These are phyloP conservation scores for Plantago rigida DNA, from an alignment of 305 asterid species.

Conservation along the genomic window DNA sequence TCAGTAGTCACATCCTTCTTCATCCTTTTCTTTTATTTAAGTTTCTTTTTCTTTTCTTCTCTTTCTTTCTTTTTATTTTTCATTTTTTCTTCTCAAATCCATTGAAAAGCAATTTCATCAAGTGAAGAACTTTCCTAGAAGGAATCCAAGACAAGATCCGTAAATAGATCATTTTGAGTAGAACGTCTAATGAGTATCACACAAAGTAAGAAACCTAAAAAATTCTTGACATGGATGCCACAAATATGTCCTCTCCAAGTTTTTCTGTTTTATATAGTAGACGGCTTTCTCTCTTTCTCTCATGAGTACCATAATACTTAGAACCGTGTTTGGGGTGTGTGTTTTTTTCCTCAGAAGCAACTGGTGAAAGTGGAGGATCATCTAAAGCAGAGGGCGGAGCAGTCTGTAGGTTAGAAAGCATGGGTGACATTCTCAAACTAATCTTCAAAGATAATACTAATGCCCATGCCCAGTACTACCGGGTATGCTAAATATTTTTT, in stretches of 20 bases:
- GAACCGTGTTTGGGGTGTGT: slow-evolving; percentile 20
- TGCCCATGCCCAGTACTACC: slow-evolving; percentile 78
- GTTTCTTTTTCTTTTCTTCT: no score
- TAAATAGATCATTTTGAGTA: no score
- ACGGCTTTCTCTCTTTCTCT: slow-evolving; percentile 15
- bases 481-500: slow-evolving; percentile 43
- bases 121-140: no score
- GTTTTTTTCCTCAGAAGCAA: slow-evolving; percentile 44
- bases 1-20: background rate
- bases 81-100: no score
- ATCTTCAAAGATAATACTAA: slow-evolving; percentile 56
- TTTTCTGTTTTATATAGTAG: slow-evolving; percentile 11
- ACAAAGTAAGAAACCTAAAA: no score
- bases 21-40: no score
- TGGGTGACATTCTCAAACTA: slow-evolving; percentile 68
- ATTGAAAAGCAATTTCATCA: no score
- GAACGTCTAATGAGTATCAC: no score
- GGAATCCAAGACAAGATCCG: no score
- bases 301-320: slow-evolving; percentile 2
- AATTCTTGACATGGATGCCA: no score
- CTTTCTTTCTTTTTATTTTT: no score
- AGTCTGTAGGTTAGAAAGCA: slow-evolving; percentile 63
- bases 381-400: slow-evolving; percentile 53
- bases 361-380: slow-evolving; percentile 49
- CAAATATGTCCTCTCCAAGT: background rate